Base-by-base conservation (phyloP, 345 rosid genomes). In the Xanthoceras sorbifolium region DNA sequence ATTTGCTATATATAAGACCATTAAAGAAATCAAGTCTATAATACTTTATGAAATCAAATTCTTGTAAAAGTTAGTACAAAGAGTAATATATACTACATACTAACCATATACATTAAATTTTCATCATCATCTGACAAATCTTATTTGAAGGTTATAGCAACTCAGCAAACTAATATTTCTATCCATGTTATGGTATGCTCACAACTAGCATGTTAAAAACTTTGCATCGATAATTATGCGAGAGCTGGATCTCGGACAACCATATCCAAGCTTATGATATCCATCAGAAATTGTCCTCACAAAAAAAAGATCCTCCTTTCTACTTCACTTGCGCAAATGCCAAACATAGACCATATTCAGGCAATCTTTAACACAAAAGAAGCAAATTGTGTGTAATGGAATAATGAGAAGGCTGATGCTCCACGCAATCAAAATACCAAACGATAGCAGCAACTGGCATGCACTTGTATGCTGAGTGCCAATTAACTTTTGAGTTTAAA, bases 401-500 rank as follows among this genome's bases (percentile, higher is more conserved):
- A 12, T 15, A 25, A 18, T 6, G 29, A 46, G 20, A 62, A n/a
- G 18, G 60, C 11, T 6, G 40, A 42, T 42, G 57, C 59, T 73
- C 59, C 44, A 20, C 20, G 4, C 5, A 25, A 28, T 42, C 42
- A 28, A 5, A 46, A 28, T 20, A 62, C 68, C 59, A 42, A 55
- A 44, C 7, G 18, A 60, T n/a, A 57, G 62, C 32, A 48, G 74
- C 20, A 17, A 22, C 15, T 22, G 22, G 73, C 75, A 54, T 32
- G 60, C 3, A 65, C 76, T 23, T 40, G 48, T 64, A 17, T 6
- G 64, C 73, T 15, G 46, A 32, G 71, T 32, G 54, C 62, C 44
- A 46, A 77, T 71, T 70, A 69, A 64, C 28, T 71, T 75, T 62
- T 28, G 77, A 74, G 66, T 69, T 78, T 20, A 67, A 69, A 60